Base-by-base conservation (phyloP, 2,329 filamentous ascomycete species). In the Epichloe glyceriae region DNA sequence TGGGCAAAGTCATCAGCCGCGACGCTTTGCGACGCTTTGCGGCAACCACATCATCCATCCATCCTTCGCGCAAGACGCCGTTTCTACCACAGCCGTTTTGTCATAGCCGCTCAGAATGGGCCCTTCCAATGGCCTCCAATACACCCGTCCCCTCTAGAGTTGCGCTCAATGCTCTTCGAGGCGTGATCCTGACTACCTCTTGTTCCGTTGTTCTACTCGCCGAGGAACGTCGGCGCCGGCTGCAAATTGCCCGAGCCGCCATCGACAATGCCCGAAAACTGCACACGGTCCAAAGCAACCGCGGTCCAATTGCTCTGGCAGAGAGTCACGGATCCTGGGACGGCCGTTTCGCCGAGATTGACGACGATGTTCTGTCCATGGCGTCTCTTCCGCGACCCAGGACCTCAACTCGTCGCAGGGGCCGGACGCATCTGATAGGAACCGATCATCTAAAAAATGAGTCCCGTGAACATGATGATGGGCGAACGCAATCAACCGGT, bases 141-240 rank as follows among this genome's bases (percentile, higher is more conserved):
- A 65, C 72, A 52, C 73, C 73, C 52, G 71, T 76, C 51, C 76
- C 75, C 46, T 79, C 77, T 38, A 74, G 75, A 64, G 73, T 73
- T 53, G 75, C 73, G 52, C 69, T 80, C 55, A 72, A 75, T 62
- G 72, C 75, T 52, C 72, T 80, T 37, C 74, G 75, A 54, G 73
- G 75, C 55, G 69, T 79, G 52, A 70, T 77, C 50, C 63, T 80
- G 15, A 77, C 76, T 47, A 79, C 76, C 2, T 78, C 76, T 8
- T 80, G 75, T 59, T 79, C 76, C 41, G 69, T 80, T 50, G 70
- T 73, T 47, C 61, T 77, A 26, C 65, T 80, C 50, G 69, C 77
- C 52, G 76, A 80, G 62, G 77, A 80, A 61, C 74, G 75, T 46
- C 71, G 76, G 53, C 73, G 75, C 52, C 72, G 75, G 26, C 73